phyloP scores from a whole-genome alignment of 192 early-diverging fungal genomes.

The Entomortierella lignicola region DNA sequence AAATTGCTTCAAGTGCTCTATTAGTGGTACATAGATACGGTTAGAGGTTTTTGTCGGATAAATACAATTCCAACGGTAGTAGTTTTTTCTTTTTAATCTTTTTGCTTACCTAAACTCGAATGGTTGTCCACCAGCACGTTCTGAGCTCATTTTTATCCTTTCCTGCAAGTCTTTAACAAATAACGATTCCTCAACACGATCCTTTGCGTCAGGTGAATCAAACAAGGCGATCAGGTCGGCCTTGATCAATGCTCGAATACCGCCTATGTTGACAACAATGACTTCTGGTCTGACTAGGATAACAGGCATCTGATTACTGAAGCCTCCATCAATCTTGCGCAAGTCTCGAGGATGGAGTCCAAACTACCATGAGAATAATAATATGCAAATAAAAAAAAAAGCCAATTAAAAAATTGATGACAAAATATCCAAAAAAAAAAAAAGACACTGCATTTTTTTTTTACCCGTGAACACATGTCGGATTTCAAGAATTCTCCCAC shows the following conservation, averaged over 20 bases:
- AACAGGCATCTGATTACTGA: conserved; percentile 81
- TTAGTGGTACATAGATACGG: not conserved
- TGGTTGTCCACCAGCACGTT: conserved; percentile 35
- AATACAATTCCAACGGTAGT: not conserved
- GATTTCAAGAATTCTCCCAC: conserved; percentile 83
- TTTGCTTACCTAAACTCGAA: conserved; percentile 61
- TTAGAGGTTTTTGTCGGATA: no score
- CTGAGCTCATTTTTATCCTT: conserved; percentile 62
- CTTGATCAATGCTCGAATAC: conserved; percentile 83
- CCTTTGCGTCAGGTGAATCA: conserved; percentile 68
- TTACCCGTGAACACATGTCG: conserved; percentile 74
- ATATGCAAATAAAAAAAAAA: conserved; percentile 7
- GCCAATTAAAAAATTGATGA: no score
- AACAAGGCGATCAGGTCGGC: conserved; percentile 81
- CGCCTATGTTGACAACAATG: conserved; percentile 83
- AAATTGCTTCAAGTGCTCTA: conserved; percentile 83
- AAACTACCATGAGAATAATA: conserved; percentile 42
- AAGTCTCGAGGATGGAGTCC: conserved; percentile 85
- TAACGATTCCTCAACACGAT: conserved; percentile 70
- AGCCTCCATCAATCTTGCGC: conserved; percentile 79
- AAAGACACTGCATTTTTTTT: not conserved
- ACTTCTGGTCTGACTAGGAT: conserved; percentile 86
- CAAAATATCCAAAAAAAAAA: no score
- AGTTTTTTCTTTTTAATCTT: no score
- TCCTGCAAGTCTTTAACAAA: conserved; percentile 84